Evolutionary conservation across 169 alveolate species (phyloP), one percentile per base, ranked within the genome.

Genomic region (Eimeria necatrix): DNA sequence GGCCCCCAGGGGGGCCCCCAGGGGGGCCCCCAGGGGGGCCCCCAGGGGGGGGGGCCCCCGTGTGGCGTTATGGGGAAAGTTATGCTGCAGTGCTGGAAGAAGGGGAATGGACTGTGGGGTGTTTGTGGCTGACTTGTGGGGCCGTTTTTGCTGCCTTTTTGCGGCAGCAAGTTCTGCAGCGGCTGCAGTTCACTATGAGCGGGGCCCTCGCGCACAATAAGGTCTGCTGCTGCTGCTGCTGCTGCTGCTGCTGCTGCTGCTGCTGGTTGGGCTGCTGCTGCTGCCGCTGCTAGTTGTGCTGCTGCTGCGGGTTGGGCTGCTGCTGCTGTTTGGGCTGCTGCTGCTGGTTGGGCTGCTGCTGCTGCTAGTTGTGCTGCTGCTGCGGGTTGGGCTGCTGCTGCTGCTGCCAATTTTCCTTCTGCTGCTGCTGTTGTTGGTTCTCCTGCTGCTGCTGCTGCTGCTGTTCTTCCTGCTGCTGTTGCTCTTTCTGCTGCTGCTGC

Each of bases 121-220:
- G 81, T 12, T 22, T 87, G 52, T 68, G 94, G 94, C 56, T 87
- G 71, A 51, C 68, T 16, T 74, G 64, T 16, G 94, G 94, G 26
- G 84, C 81, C n/a, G 94, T 70, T 32, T n/a, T 70, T 52, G 52
- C 68, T 4, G 14, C 8, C 61, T 76, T 52, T 22, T 16, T 87
- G 9, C 84, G 94, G 4, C 3, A n/a, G 12, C 56, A 26, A 46
- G 73, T 87, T n/a, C 8, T 20, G 53, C 41, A 68, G 84, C 32
- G 68, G 10, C 20, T 76, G 70, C 64, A 52, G 26, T 70, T 87
- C 70, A 87, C 94, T 4, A 68, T 87, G 94, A 87, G 94, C 26
- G 94, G 94, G 71, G 94, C 85, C 41, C 70, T 87, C 8, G 94
- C 86, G 10, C 48, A 26, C 18, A 87, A 61, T 53, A 87, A 87